Percentiles rank a stretch among this genome's conserved stretches.
Evolutionary conservation across 306 rosid species (phyloP).

Genomic region (Castanospermum australe): DNA sequence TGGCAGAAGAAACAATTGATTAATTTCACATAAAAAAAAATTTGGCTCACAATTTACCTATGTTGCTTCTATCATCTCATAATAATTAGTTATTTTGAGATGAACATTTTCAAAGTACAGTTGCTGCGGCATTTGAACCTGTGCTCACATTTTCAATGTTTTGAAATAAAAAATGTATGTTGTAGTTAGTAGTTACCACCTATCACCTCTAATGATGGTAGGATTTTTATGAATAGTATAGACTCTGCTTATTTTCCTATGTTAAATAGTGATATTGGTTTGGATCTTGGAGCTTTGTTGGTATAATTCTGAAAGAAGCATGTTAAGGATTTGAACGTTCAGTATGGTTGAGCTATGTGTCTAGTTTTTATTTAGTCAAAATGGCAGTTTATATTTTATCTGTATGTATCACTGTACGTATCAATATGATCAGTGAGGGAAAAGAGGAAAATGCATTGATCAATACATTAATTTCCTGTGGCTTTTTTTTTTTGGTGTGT

Average conservation of each 20-base stretch:
- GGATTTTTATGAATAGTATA: neutral
- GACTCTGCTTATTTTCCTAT: neutral
- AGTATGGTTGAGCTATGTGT: neutral
- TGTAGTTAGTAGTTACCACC: neutral
- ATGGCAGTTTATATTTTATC: neutral
- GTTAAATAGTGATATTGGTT: neutral
- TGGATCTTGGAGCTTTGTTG: conserved; percentile 4
- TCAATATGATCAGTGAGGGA: neutral
- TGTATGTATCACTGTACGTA: neutral
- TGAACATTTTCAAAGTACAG: neutral
- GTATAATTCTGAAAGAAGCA: neutral
- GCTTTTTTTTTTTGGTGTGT: neutral
- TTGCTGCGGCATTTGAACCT: neutral
- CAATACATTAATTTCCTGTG: neutral
- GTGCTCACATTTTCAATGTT: neutral
- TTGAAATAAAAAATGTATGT: neutral
- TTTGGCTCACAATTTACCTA: neutral
- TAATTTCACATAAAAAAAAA: neutral
- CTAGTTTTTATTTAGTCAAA: neutral
- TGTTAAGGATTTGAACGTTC: neutral
- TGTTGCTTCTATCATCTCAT: neutral
- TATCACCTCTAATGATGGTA: neutral
- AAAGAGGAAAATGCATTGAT: neutral
- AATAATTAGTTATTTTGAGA: no score
- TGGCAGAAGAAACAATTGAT: neutral